A percentile compares a stretch with the other conserved stretches of the same genome.
phyloP scores from a whole-genome alignment of 2,329 filamentous ascomycete species.

The Trichoderma brevicompactum region DNA sequence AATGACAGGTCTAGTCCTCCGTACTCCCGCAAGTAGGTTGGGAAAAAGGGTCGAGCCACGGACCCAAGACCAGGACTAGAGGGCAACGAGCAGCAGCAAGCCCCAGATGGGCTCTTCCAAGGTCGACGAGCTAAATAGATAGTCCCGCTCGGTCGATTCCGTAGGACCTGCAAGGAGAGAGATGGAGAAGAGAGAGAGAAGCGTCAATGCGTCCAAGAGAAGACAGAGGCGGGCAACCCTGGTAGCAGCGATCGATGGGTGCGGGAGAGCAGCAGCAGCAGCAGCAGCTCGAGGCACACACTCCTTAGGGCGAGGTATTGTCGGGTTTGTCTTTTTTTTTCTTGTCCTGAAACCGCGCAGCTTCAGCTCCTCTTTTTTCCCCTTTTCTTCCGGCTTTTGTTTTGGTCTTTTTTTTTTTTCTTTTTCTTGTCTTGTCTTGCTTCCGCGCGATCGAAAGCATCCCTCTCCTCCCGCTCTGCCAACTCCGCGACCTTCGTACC shows the following conservation, averaged over 20 bases:
- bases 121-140: conserved; percentile 9
- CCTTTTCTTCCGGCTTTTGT: background rate
- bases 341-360: background rate
- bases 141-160: conserved; percentile 25
- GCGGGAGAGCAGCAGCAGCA: conserved; percentile 15
- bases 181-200: background rate
- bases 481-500: conserved; percentile 12
- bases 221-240: conserved; percentile 2
- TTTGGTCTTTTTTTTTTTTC: background rate
- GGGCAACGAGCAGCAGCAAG: background rate
- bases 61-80: background rate
- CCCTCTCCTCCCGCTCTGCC: background rate
- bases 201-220: conserved; percentile 5
- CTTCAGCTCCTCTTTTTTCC: background rate
- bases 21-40: background rate
- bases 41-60: conserved; percentile 11
- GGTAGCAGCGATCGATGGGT: conserved; percentile 18
- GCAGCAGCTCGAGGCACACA: background rate
- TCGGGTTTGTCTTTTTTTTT: background rate
- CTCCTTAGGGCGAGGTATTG: conserved; percentile 7
- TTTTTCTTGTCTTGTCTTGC: background rate
- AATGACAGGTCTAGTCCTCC: background rate
- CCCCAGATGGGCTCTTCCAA: conserved; percentile 10
- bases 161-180: conserved; percentile 22
- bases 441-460: background rate